Conservation (phyloP, 192 early-diverging fungal species). For the Cladochytrium replicatum region DNA sequence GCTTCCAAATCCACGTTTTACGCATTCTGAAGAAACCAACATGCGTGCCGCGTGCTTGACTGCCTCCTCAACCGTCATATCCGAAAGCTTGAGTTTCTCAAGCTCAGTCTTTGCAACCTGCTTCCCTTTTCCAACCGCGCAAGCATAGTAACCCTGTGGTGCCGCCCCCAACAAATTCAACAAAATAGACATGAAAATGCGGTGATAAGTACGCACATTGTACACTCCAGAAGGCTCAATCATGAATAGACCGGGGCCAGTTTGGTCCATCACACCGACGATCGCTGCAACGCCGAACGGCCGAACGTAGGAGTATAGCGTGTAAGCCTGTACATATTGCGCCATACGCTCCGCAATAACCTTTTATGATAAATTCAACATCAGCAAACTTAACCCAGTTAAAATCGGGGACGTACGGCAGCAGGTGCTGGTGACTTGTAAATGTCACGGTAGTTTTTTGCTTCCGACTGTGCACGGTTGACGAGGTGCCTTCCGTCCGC, state of each 20-base stretch:
- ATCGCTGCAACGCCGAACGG: constrained; percentile 87
- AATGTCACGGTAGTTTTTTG: constrained; percentile 72
- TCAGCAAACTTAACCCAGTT: too few species aligned
- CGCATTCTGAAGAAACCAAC: constrained; percentile 36
- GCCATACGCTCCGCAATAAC: constrained; percentile 86
- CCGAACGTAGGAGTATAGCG: constrained; percentile 87
- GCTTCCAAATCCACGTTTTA: too few species aligned
- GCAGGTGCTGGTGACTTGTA: constrained; percentile 78
- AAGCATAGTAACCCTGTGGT: constrained; percentile 82
- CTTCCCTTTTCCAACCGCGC: constrained; percentile 92
- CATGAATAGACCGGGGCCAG: constrained; percentile 82
- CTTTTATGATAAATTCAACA: too few species aligned
- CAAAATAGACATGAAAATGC: too few species aligned
- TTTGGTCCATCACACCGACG: constrained; percentile 64
- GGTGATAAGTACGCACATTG: constrained; percentile 73
- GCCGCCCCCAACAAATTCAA: too few species aligned
- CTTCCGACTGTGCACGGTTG: constrained; percentile 83
- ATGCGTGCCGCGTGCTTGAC: constrained; percentile 91
- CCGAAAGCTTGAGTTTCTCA: constrained; percentile 84
- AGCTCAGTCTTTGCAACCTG: constrained; percentile 96
- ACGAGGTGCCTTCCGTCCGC: constrained; percentile 88
- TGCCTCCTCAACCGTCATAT: constrained; percentile 72
- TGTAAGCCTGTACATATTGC: constrained; percentile 92
- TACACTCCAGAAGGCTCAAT: constrained; percentile 94
- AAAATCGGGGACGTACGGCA: too few species aligned